Evolutionary conservation across 192 early-diverging fungal genomes (phyloP), one percentile per base, ranked within the genome.

Genomic region (Phycomyces blakesleeanus): DNA sequence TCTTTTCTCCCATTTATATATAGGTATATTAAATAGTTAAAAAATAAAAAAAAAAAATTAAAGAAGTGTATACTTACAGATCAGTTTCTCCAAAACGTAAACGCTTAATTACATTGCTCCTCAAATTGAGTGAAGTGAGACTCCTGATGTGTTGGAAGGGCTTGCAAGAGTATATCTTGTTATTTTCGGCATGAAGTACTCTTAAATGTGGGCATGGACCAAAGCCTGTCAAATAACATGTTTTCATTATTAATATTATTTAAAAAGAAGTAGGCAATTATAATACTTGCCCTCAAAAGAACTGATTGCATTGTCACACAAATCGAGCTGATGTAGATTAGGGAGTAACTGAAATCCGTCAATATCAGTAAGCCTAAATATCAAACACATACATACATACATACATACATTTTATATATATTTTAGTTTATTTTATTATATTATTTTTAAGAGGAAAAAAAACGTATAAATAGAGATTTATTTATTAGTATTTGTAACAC

Each of bases 291-390:
- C 69, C 21, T 69, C 67, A 1, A 81, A 53, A 29, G 65, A 59
- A 44, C 76, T 68, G 38, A 81, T 69, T n/a, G 41, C 37, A 44
- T 81, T 81, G 27, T 74, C 56, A 29, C 71, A 76, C 22, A 81
- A 57, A 39, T 78, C 71, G 20, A 81, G 39, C 18, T 78, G 74
- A 24, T 73, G 63, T 38, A 81, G 39, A 40, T 78, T 73, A 52
- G 25, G 44, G n/a, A 74, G 52, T 57, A 51, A 58, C 9, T 62
- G 41, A 55, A 76, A 73, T 39, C 72, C 65, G 11, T 74, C 63
- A 22, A 78, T 42, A 15, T 72, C 51, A 20, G 66, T 73, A 4
- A 81, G 16, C 54, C 65, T 59, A 57, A 1, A 34, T n/a, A 51
- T n/a, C n/a, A n/a, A 53, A 40, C n/a, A 42, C 0, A 26, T n/a